Conservation (phyloP, 139 green algal genomes). For the Spirogloea muscicola region DNA sequence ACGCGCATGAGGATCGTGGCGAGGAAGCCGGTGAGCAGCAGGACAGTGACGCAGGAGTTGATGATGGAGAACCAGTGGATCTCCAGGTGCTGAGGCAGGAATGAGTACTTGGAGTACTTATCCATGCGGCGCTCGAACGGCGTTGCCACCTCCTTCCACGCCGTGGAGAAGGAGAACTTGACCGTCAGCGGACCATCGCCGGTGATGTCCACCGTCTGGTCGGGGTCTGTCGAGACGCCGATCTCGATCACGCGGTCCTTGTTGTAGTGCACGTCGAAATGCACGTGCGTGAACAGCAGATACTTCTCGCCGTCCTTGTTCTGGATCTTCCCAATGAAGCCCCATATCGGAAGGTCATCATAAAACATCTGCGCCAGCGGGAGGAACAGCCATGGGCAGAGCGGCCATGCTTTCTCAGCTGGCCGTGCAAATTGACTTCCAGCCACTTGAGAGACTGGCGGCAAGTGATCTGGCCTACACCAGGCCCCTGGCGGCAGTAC, state of each 20-base stretch:
- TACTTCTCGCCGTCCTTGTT: slow-evolving; percentile 23
- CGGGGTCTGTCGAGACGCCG: slow-evolving; percentile 72
- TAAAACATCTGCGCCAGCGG: slow-evolving; percentile 54
- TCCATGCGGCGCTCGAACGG: slow-evolving; percentile 54
- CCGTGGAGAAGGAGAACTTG: slow-evolving; percentile 54
- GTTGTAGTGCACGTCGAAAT: slow-evolving; percentile 62
- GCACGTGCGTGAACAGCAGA: slow-evolving; percentile 58
- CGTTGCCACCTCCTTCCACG: slow-evolving; percentile 53
- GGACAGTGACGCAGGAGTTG: slow-evolving; percentile 59
- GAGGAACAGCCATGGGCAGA: too few species aligned
- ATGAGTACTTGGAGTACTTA: slow-evolving; percentile 57
- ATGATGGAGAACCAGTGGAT: slow-evolving; percentile 65
- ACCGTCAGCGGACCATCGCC: slow-evolving; percentile 42
- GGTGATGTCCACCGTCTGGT: slow-evolving; percentile 56
- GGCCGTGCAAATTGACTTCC: too few species aligned
- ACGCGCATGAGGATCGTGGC: slow-evolving; percentile 61
- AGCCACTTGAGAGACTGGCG: too few species aligned
- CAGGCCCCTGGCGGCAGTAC: too few species aligned
- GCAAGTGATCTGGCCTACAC: too few species aligned
- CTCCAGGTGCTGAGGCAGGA: slow-evolving; percentile 60
- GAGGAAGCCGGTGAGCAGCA: slow-evolving; percentile 58
- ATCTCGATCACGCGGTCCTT: slow-evolving; percentile 68
- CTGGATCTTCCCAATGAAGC: slow-evolving; percentile 60
- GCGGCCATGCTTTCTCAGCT: too few species aligned
- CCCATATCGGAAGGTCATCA: slow-evolving; percentile 91